Base-by-base conservation (phyloP, 768 basidiomycete genomes). In the Pleurotus ostreatus region DNA sequence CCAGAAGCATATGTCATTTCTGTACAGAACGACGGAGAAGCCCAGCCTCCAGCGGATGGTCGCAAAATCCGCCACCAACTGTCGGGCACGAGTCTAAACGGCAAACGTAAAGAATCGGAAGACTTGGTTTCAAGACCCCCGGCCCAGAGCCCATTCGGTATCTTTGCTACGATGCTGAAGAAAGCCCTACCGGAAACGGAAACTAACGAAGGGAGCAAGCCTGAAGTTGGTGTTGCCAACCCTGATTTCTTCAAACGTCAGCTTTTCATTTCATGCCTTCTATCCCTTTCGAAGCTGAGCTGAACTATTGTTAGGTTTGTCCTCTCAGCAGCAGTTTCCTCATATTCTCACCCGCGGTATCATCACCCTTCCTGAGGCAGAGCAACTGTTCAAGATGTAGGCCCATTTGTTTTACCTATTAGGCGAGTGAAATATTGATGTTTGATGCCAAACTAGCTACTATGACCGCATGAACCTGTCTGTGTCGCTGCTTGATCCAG, bases 381-480 rank as follows among this genome's bases (percentile, higher is more conserved):
- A 91, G 60, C 76, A 80, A 51, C 72, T 92, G 25, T 92, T 92
- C 71, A 74, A 79, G 63, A 88, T 89, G 86, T 88, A 59, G 47
- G 80, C 60, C 11, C 4, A 44, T 43, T 57, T 26, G 40, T 41
- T 41, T 55, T 13, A 13, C 2, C 18, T 9, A 18, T 56, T 40
- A 43, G 44, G 12, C 45, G 26, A n/a, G 48, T 47, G 23, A 52
- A 44, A 49, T 48, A 18, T 59, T 62, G 39, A 64, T 63, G 55
- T 38, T 20, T 38, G 20, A 4, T 41, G 30, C 11, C 11, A 3
- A 56, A 56, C 8, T 63, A 90, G 88, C 56, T 92, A 83, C 67
- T 91, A 88, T 61, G 82, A 87, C 49, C 79, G 81, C 61, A 90
- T 93, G 81, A 92, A 92, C 63, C 72, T 82, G 6, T 91, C 89